These are phyloP conservation scores for Dovyalis caffra DNA, from an alignment of 345 rosid genomes.

Conservation along the genomic window DNA sequence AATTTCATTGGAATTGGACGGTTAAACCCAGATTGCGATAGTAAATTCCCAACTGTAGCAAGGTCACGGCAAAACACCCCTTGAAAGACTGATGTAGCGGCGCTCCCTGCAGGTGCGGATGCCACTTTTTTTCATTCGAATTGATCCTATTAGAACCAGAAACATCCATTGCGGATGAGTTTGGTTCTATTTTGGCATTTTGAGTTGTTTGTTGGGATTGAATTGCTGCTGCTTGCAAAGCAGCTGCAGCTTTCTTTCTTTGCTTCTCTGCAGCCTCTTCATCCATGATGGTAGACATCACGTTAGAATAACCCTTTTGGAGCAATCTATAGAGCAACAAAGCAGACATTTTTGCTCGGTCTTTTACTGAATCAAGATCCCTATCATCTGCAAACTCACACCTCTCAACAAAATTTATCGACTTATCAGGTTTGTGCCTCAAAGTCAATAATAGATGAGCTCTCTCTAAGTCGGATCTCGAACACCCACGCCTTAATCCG, in stretches of 20 bases:
- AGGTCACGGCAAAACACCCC: constrained; percentile 96
- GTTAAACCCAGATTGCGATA: constrained; percentile 71
- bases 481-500: constrained; percentile 82
- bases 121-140: constrained; percentile 21
- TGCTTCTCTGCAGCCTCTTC: constrained; percentile 67
- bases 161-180: constrained; percentile 16
- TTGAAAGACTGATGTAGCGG: constrained; percentile 53
- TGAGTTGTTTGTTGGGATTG: constrained; percentile 44
- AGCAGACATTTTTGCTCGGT: constrained; percentile 77
- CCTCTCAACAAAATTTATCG: constrained; percentile 63
- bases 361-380: constrained; percentile 71
- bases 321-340: constrained; percentile 75
- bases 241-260: constrained; percentile 49
- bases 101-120: constrained; percentile 18
- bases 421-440: constrained; percentile 83
- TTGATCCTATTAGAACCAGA: constrained; percentile 19
- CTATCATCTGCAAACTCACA: constrained; percentile 70
- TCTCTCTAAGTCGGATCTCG: constrained; percentile 81
- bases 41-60: constrained; percentile 68
- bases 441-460: constrained; percentile 73
- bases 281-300: constrained; percentile 53
- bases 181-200: constrained; percentile 21
- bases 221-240: constrained; percentile 42
- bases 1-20: constrained; percentile 78
- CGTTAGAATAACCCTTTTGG: constrained; percentile 71